A percentile compares a stretch with the other conserved stretches of the same genome.
These are phyloP conservation scores for Trichoderma hamatum DNA, from an alignment of 2,329 filamentous ascomycete genomes.

Conservation along the genomic window DNA sequence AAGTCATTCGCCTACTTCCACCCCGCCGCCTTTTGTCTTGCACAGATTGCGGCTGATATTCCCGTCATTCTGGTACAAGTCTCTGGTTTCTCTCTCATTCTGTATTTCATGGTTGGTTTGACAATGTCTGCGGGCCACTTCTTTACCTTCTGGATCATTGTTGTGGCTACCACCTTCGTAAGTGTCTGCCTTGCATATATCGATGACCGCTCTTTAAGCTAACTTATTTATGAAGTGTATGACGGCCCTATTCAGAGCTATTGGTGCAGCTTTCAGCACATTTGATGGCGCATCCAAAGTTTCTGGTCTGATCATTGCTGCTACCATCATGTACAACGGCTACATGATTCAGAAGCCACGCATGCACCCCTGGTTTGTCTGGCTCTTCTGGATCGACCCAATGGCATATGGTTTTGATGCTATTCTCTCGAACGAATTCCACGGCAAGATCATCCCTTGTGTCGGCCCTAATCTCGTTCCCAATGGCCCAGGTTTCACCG, in stretches of 20 bases:
- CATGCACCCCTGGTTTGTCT: slow-evolving; percentile 66
- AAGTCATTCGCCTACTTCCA: slow-evolving; percentile 61
- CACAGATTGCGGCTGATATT: slow-evolving; percentile 58
- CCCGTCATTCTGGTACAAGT: slow-evolving; percentile 62
- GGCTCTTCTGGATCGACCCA: slow-evolving; percentile 68
- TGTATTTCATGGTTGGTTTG: slow-evolving; percentile 68
- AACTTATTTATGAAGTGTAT: slow-evolving; percentile 45
- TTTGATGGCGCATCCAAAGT: slow-evolving; percentile 64
- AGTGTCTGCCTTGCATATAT: slow-evolving; percentile 27
- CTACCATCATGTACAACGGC: slow-evolving; percentile 63
- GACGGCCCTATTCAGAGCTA: slow-evolving; percentile 60
- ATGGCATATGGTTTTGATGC: slow-evolving; percentile 71
- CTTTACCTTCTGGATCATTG: slow-evolving; percentile 63
- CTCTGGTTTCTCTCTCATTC: slow-evolving; percentile 57
- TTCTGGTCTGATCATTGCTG: slow-evolving; percentile 53
- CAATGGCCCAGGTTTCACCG: slow-evolving; percentile 50
- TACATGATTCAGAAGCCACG: slow-evolving; percentile 64
- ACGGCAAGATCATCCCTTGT: slow-evolving; percentile 57
- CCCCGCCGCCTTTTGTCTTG: slow-evolving; percentile 61
- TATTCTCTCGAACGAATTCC: slow-evolving; percentile 72
- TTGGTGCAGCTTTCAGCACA: slow-evolving; percentile 58
- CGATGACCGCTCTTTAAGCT: background rate
- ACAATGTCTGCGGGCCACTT: slow-evolving; percentile 55
- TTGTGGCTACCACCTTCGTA: slow-evolving; percentile 56
- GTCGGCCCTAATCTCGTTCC: slow-evolving; percentile 53